phyloP scores from a whole-genome alignment of 2,329 filamentous ascomycete genomes.

The Clarireedia sp. region DNA sequence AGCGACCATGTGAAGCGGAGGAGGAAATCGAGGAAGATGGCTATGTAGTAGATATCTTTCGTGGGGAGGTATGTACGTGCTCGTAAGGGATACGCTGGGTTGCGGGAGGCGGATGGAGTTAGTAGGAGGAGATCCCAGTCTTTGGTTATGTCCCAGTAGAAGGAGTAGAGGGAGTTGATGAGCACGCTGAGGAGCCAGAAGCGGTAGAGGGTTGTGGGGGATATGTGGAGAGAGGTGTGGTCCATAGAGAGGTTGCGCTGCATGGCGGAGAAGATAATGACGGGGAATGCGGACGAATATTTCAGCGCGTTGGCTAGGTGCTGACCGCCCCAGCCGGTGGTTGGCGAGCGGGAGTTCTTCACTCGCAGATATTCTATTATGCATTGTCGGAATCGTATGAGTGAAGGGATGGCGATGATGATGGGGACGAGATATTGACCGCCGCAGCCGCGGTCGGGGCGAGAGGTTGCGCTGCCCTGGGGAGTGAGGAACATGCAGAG shows the following conservation, averaged over 20 bases:
- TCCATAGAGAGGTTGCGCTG: constrained; percentile 51
- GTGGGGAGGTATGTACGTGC: constrained; percentile 64
- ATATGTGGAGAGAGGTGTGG: constrained; percentile 29
- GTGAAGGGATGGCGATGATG: constrained; percentile 72
- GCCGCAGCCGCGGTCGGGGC: constrained; percentile 75
- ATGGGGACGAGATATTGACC: constrained; percentile 73
- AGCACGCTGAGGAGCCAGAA: constrained; percentile 66
- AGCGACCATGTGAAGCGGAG: constrained; percentile 87
- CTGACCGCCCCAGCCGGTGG: constrained; percentile 67
- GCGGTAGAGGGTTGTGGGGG: constrained; percentile 40
- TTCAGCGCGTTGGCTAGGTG: constrained; percentile 92
- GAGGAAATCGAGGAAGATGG: constrained; percentile 69
- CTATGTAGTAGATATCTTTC: constrained; percentile 71
- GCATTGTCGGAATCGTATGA: constrained; percentile 87
- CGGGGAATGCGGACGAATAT: constrained; percentile 89
- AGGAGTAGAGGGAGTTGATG: constrained; percentile 86
- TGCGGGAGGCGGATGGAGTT: constrained; percentile 32
- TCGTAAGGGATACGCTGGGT: constrained; percentile 51
- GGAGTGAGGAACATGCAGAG: constrained; percentile 82
- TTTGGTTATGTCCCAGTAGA: constrained; percentile 95
- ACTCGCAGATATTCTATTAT: constrained; percentile 79
- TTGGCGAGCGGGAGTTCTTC: constrained; percentile 35
- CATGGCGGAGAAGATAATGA: constrained; percentile 72
- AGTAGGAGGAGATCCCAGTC: constrained; percentile 95
- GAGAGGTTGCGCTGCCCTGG: constrained; percentile 65